These are phyloP conservation scores for Planoprotostelium fungivorum DNA, from an alignment of 78 protist species.

Conservation along the genomic window DNA sequence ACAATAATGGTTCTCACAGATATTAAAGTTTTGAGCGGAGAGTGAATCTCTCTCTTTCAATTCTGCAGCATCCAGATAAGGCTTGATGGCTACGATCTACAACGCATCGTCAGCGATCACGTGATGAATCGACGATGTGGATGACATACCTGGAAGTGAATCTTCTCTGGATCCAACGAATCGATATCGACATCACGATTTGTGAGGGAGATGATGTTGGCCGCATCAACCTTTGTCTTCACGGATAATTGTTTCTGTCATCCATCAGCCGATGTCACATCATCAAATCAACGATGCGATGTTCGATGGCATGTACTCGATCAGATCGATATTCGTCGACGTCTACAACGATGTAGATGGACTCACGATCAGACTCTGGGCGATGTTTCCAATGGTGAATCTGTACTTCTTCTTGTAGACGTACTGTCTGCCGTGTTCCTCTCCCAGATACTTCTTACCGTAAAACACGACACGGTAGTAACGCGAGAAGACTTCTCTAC, in stretches of 20 bases:
- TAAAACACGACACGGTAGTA: slow-evolving; percentile 58
- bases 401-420: slow-evolving; percentile 30
- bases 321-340: background rate
- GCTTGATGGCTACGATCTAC: slow-evolving; percentile 29
- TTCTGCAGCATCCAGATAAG: slow-evolving; percentile 32
- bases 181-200: slow-evolving; percentile 30
- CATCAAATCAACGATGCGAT: background rate
- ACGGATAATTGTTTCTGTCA: slow-evolving; percentile 22
- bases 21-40: slow-evolving; percentile 22
- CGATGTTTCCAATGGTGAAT: background rate
- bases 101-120: background rate
- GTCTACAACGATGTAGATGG: background rate
- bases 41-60: slow-evolving; percentile 22
- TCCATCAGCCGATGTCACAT: slow-evolving; percentile 28
- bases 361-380: background rate
- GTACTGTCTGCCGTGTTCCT: slow-evolving; percentile 35
- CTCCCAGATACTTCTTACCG: slow-evolving; percentile 15
- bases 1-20: background rate
- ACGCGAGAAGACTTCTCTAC: slow-evolving; percentile 18
- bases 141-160: slow-evolving; percentile 25
- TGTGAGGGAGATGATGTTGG: slow-evolving; percentile 22
- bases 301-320: background rate
- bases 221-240: slow-evolving; percentile 33
- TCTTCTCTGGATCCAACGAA: slow-evolving; percentile 11
- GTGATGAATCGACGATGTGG: no score